Percentiles rank a stretch among this genome's conserved stretches.
These are phyloP conservation scores for Colletotrichum sansevieriae DNA, from an alignment of 2,329 filamentous ascomycete species.

Conservation along the genomic window DNA sequence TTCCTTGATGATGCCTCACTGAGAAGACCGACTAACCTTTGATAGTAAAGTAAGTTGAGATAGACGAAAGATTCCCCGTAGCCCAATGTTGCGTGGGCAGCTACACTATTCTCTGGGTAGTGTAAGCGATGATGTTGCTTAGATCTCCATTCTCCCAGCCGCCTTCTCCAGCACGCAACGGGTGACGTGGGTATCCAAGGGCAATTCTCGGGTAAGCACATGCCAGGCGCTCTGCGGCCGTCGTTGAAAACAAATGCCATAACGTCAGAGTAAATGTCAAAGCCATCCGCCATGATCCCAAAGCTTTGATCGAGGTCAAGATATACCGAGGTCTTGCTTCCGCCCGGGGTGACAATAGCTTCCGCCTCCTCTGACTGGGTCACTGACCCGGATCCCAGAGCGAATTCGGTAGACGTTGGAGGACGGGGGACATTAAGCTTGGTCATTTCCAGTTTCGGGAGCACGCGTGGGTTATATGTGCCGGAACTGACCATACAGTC, in stretches of 20 bases:
- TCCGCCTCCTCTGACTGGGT: slow-evolving; percentile 39
- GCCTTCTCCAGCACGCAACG: slow-evolving; percentile 49
- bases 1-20: background rate
- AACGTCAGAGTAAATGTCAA: slow-evolving; percentile 58
- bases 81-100: slow-evolving; percentile 54
- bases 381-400: slow-evolving; percentile 5
- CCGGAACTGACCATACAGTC: slow-evolving; percentile 59
- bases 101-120: slow-evolving; percentile 54
- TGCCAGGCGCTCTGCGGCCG: slow-evolving; percentile 55
- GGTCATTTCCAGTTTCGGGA: slow-evolving; percentile 51
- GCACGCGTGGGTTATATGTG: slow-evolving; percentile 54
- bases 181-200: slow-evolving; percentile 54
- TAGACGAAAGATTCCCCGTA: slow-evolving; percentile 58
- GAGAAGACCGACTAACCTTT: slow-evolving; percentile 51
- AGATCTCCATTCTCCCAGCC: slow-evolving; percentile 52
- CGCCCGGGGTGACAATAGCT: slow-evolving; percentile 24
- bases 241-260: slow-evolving; percentile 58
- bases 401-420: slow-evolving; percentile 41
- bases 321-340: slow-evolving; percentile 31
- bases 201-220: slow-evolving; percentile 54
- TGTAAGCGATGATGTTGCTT: slow-evolving; percentile 52
- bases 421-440: slow-evolving; percentile 48
- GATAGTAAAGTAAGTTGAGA: slow-evolving; percentile 58
- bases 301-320: slow-evolving; percentile 48
- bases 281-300: slow-evolving; percentile 56